Evolutionary conservation across 495 filamentous ascomycete species (phyloP).

Genomic region (Lasiosphaeria miniovina): DNA sequence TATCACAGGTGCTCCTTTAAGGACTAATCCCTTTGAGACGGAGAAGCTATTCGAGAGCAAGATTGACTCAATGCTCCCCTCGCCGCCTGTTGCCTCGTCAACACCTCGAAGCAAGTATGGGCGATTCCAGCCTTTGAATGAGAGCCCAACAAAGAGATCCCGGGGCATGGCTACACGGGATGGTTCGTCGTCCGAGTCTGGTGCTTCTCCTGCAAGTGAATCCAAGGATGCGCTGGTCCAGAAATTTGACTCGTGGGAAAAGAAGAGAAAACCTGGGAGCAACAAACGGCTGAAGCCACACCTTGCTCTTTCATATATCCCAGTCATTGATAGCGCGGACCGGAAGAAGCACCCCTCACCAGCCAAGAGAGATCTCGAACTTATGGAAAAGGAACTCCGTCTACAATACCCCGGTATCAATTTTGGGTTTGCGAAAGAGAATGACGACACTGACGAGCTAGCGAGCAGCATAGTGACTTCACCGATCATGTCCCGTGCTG

Average conservation of each 20-base stretch:
- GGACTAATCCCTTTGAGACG: conserved; percentile 15
- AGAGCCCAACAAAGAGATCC: conserved; percentile 13
- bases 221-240: neutral
- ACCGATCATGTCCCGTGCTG: too few species aligned
- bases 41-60: conserved; percentile 13
- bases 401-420: conserved; percentile 2
- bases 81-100: conserved; percentile 9
- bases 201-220: neutral
- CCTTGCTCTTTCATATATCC: neutral
- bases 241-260: neutral
- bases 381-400: conserved; percentile 5
- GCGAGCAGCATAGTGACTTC: conserved; percentile 6
- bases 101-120: conserved; percentile 9
- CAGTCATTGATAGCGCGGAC: conserved; percentile 6
- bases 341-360: conserved; percentile 15
- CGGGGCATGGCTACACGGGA: neutral
- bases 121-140: neutral
- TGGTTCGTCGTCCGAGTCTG: neutral
- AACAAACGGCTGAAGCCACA: neutral
- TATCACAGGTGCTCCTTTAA: conserved; percentile 7
- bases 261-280: too few species aligned
- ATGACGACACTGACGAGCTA: conserved; percentile 9
- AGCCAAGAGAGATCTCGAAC: conserved; percentile 11
- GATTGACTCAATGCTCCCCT: conserved; percentile 9
- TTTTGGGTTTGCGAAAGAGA: neutral